These are phyloP conservation scores for Chalaropsis ovoidea DNA, from an alignment of 2,329 filamentous ascomycete genomes.

Conservation along the genomic window DNA sequence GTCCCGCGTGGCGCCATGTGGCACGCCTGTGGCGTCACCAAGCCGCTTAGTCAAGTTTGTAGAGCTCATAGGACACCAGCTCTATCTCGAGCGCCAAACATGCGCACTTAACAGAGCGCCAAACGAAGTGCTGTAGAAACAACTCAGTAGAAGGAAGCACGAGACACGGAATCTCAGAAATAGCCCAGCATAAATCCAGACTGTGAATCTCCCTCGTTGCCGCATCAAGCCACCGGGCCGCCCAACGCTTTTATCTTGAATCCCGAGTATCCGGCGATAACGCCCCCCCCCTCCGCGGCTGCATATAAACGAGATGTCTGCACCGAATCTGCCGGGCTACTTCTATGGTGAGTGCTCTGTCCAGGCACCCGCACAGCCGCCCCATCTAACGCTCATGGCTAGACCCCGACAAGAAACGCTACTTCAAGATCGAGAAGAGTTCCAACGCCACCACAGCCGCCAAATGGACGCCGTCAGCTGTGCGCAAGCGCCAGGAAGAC, in stretches of 20 bases:
- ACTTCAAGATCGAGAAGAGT: slow-evolving; percentile 56
- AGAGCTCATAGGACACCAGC: not conserved
- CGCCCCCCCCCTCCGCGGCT: not conserved
- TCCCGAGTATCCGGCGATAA: not conserved
- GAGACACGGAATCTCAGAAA: not conserved
- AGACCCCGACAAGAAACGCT: slow-evolving; percentile 52
- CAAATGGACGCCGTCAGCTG: slow-evolving; percentile 47
- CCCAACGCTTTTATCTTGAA: not conserved
- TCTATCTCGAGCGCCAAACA: not conserved
- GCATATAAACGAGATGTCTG: not conserved
- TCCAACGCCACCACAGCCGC: slow-evolving; percentile 42
- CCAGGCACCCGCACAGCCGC: not conserved
- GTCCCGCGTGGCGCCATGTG: not conserved
- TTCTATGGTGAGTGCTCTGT: slow-evolving; percentile 18
- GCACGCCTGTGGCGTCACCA: not conserved
- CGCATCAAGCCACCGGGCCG: not conserved
- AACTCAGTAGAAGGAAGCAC: not conserved
- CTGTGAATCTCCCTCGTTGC: not conserved
- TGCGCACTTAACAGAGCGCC: not conserved
- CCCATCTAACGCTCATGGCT: slow-evolving; percentile 6
- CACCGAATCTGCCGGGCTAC: slow-evolving; percentile 9
- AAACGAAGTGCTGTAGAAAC: not conserved
- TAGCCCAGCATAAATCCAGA: not conserved
- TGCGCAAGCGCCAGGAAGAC: slow-evolving; percentile 46
- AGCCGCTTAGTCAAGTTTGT: not conserved